Conservation (phyloP, 257 asterid genomes). For the Fraxinus cuspidata region DNA sequence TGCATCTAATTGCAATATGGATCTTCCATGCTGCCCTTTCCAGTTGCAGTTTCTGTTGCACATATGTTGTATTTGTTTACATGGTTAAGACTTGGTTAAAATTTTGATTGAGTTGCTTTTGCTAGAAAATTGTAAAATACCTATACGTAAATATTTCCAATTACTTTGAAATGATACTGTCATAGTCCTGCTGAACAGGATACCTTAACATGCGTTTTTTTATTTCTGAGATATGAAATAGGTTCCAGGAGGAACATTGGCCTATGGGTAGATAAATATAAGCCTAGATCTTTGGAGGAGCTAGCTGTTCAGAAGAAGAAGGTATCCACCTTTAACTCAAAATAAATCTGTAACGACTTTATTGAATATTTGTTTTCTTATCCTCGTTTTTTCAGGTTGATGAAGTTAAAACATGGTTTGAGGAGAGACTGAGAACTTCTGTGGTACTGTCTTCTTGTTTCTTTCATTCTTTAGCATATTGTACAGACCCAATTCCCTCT, state of each 20-base stretch:
- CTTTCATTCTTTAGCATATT: neutral
- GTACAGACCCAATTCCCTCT: neutral
- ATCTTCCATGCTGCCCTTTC: constrained; percentile 2
- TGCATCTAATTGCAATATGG: constrained; percentile 3
- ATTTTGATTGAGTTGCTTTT: constrained; percentile 13
- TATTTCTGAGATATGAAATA: constrained; percentile 30
- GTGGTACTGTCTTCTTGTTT: constrained; percentile 42
- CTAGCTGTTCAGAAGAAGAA: constrained; percentile 94
- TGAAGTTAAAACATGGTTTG: constrained; percentile 82
- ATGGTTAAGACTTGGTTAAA: neutral
- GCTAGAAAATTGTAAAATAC: neutral
- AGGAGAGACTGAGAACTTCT: constrained; percentile 56
- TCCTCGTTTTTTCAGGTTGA: constrained; percentile 65
- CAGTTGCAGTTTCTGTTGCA: constrained; percentile 10
- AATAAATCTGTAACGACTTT: constrained; percentile 15
- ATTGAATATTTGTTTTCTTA: constrained; percentile 22
- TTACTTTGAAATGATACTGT: neutral
- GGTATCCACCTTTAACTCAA: constrained; percentile 37
- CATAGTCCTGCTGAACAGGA: neutral
- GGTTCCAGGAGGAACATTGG: constrained; percentile 53
- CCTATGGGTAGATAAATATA: constrained; percentile 75
- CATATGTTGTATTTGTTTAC: neutral
- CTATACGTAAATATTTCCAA: constrained; percentile 8
- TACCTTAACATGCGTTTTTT: constrained; percentile 6
- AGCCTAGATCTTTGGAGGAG: constrained; percentile 70